A percentile compares a stretch with the other conserved stretches of the same genome.
Conservation (phyloP, 225 moss, liverwort and hornwort genomes). For the Lunularia cruciata region DNA sequence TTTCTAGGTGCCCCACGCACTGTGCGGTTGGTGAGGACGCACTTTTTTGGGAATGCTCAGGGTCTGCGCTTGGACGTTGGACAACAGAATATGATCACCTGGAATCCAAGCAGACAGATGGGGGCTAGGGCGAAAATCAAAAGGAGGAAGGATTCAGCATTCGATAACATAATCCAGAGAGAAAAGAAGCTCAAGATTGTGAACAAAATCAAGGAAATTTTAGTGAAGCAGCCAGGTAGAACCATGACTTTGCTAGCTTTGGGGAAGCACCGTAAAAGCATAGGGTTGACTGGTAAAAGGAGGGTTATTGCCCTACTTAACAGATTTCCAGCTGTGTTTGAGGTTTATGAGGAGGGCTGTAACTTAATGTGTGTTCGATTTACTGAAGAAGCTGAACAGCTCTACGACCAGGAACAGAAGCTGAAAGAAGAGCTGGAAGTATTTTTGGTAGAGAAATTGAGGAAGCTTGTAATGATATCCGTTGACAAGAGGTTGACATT, state of each 20-base stretch:
- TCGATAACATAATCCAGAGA: constrained; percentile 76
- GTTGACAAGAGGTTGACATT: constrained; percentile 60
- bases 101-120: constrained; percentile 37
- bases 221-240: constrained; percentile 60
- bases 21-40: constrained; percentile 24
- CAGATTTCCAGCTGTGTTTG: constrained; percentile 68
- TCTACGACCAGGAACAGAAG: constrained; percentile 59
- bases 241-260: constrained; percentile 63
- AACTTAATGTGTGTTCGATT: constrained; percentile 60
- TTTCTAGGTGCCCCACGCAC: constrained; percentile 9
- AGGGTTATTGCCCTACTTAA: constrained; percentile 66
- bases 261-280: constrained; percentile 66
- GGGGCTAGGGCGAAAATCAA: constrained; percentile 50
- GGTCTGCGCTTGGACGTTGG: constrained; percentile 21
- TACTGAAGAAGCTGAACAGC: constrained; percentile 61
- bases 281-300: constrained; percentile 66
- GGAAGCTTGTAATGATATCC: constrained; percentile 96
- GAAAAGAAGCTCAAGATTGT: constrained; percentile 90
- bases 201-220: constrained; percentile 66
- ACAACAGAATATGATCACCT: background rate
- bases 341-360: constrained; percentile 57
- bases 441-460: constrained; percentile 70
- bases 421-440: constrained; percentile 58
- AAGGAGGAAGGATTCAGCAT: constrained; percentile 71
- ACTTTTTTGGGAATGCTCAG: constrained; percentile 34